phyloP scores from a whole-genome alignment of 495 filamentous ascomycete species.

The Aspergillus panamensis region DNA sequence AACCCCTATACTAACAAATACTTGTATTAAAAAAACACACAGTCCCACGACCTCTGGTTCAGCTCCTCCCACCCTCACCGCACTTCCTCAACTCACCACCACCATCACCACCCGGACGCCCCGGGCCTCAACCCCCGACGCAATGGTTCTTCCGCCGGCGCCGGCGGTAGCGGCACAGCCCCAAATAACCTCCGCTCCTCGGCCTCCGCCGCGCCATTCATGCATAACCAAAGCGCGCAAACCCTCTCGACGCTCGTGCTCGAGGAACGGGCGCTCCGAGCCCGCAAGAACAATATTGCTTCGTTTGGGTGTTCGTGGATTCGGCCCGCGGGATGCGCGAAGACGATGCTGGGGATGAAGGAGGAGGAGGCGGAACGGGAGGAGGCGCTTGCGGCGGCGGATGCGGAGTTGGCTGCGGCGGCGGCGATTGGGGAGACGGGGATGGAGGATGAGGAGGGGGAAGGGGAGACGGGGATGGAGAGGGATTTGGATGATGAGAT shows the following conservation, averaged over 20 bases:
- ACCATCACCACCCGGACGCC: slow-evolving; percentile 16
- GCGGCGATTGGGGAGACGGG: slow-evolving; percentile 28
- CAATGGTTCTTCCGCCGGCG: not conserved
- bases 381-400: slow-evolving; percentile 68
- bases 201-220: slow-evolving; percentile 38
- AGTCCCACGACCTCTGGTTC: slow-evolving; percentile 73
- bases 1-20: slow-evolving; percentile 9
- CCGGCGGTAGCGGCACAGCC: not conserved
- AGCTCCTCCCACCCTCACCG: slow-evolving; percentile 46
- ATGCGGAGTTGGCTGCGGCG: slow-evolving; percentile 61
- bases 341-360: slow-evolving; percentile 71
- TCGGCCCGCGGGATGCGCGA: slow-evolving; percentile 67
- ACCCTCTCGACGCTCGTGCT: slow-evolving; percentile 57
- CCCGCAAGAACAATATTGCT: slow-evolving; percentile 66
- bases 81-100: slow-evolving; percentile 22
- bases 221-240: slow-evolving; percentile 26
- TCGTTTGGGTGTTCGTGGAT: slow-evolving; percentile 78
- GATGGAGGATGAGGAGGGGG: slow-evolving; percentile 30
- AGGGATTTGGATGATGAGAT: slow-evolving; percentile 50
- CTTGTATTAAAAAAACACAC: slow-evolving; percentile 4
- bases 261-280: slow-evolving; percentile 65
- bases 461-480: slow-evolving; percentile 37
- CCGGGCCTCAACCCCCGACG: slow-evolving; percentile 16
- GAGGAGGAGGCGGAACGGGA: slow-evolving; percentile 77
- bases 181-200: not conserved